These are phyloP conservation scores for Candida patagonica DNA, from an alignment of 805 yeast genomes.

Conservation along the genomic window DNA sequence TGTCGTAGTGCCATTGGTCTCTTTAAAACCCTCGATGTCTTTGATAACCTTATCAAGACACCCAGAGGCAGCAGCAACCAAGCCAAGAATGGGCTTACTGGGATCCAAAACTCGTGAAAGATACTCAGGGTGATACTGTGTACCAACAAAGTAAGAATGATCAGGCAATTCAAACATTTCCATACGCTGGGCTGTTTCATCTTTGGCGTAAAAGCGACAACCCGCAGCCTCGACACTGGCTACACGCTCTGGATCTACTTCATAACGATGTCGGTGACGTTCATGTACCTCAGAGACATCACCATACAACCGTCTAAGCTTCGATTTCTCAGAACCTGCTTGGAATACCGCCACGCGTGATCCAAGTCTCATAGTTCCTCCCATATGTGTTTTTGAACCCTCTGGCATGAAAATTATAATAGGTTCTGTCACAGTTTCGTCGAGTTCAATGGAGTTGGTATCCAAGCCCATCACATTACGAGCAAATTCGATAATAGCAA, in stretches of 20 bases:
- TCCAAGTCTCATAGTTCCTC: slow-evolving; percentile 99
- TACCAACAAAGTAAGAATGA: slow-evolving; percentile 88
- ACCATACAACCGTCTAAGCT: slow-evolving; percentile 72
- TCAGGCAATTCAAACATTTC: slow-evolving; percentile 79
- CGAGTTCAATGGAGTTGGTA: slow-evolving; percentile 67
- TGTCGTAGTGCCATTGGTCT: slow-evolving; percentile 1
- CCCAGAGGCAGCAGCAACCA: slow-evolving; percentile 90
- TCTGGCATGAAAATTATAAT: slow-evolving; percentile 98
- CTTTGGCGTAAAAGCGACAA: slow-evolving; percentile 84
- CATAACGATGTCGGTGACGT: slow-evolving; percentile 98
- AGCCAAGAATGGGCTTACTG: slow-evolving; percentile 90
- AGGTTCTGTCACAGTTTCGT: slow-evolving; percentile 51
- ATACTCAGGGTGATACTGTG: slow-evolving; percentile 98
- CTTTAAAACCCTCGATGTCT: neutral
- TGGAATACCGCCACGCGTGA: slow-evolving; percentile 81
- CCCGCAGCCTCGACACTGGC: slow-evolving; percentile 66
- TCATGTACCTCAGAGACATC: slow-evolving; percentile 60
- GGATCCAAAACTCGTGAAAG: slow-evolving; percentile 94
- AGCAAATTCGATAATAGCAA: slow-evolving; percentile 90
- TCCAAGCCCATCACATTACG: slow-evolving; percentile 65
- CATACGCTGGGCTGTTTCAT: slow-evolving; percentile 85
- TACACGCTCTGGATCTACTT: slow-evolving; percentile 81
- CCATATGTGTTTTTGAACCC: slow-evolving; percentile 87
- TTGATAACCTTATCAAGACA: slow-evolving; percentile 55
- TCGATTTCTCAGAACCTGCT: slow-evolving; percentile 53